Conservation (phyloP, 2,329 filamentous ascomycete species). For the Zarea fungicola region DNA sequence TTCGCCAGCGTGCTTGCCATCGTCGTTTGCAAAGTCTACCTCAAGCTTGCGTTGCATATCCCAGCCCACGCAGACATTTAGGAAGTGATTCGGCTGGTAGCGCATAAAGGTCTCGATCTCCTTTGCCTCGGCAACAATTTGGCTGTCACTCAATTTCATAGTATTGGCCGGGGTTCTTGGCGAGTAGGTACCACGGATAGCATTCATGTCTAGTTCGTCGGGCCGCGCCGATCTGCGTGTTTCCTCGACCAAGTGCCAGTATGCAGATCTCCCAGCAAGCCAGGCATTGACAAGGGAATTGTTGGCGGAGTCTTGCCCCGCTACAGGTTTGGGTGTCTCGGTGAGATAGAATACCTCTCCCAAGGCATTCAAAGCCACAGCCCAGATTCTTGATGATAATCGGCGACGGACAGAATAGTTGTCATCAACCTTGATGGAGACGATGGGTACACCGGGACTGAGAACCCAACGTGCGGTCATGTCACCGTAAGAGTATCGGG, state of each 20-base stretch:
- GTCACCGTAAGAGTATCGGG: conserved; percentile 65
- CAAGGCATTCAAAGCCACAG: conserved; percentile 87
- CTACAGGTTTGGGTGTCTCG: conserved; percentile 57
- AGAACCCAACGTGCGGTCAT: conserved; percentile 85
- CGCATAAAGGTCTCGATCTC: conserved; percentile 75
- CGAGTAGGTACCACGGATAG: conserved; percentile 69
- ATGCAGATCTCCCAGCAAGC: conserved; percentile 70
- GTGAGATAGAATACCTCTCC: conserved; percentile 86
- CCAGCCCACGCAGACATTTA: conserved; percentile 75
- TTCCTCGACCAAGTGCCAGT: conserved; percentile 75
- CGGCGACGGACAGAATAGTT: conserved; percentile 69
- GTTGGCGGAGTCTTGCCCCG: conserved; percentile 44
- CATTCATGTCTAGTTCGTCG: conserved; percentile 67
- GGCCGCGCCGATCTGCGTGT: conserved; percentile 67
- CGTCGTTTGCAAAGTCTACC: conserved; percentile 83
- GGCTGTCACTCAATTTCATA: conserved; percentile 64
- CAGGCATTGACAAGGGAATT: conserved; percentile 66
- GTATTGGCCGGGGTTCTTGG: conserved; percentile 71
- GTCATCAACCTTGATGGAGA: conserved; percentile 79
- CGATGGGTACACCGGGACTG: conserved; percentile 87
- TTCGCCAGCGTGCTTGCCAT: conserved; percentile 72
- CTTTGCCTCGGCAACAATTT: conserved; percentile 69
- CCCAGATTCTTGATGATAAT: conserved; percentile 71
- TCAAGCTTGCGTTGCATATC: conserved; percentile 83
- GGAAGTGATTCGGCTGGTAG: conserved; percentile 72